A percentile compares a stretch with the other conserved stretches of the same genome.
These are phyloP conservation scores for Colletotrichum lini DNA, from an alignment of 2,329 filamentous ascomycete genomes.

Conservation along the genomic window DNA sequence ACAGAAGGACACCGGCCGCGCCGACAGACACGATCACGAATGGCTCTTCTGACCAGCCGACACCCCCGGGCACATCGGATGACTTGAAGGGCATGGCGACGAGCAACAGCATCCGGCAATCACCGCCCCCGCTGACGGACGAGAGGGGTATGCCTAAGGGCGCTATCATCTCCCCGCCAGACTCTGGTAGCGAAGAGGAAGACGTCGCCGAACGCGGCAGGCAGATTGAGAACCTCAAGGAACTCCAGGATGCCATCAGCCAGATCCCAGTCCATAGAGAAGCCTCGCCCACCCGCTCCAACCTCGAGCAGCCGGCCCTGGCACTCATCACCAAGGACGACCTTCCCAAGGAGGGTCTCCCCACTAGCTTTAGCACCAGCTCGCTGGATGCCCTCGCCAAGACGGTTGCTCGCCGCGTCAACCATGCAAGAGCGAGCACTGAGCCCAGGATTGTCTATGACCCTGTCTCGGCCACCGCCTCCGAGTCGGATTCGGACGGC, in stretches of 20 bases:
- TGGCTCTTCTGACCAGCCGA: constrained; percentile 56
- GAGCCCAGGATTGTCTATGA: constrained; percentile 66
- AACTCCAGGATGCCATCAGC: constrained; percentile 87
- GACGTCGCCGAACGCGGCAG: constrained; percentile 61
- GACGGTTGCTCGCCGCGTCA: constrained; percentile 56
- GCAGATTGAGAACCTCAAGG: constrained; percentile 68
- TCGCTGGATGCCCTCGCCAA: constrained; percentile 59
- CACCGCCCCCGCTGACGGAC: constrained; percentile 85
- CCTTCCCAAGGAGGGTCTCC: constrained; percentile 53
- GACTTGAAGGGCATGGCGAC: constrained; percentile 63
- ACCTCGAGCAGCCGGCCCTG: constrained; percentile 45
- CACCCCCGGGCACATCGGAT: constrained; percentile 65
- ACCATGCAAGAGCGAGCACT: constrained; percentile 69
- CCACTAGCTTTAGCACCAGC: constrained; percentile 64
- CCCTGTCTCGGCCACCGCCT: constrained; percentile 64
- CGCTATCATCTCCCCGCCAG: constrained; percentile 91
- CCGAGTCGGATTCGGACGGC: constrained; percentile 76
- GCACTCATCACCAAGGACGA: constrained; percentile 47
- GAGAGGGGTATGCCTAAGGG: constrained; percentile 81
- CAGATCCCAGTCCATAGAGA: constrained; percentile 78
- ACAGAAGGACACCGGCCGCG: constrained; percentile 71
- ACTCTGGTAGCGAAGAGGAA: constrained; percentile 90
- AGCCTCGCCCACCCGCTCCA: constrained; percentile 64
- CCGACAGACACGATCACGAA: constrained; percentile 44
- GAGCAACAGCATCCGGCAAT: constrained; percentile 80